These are phyloP conservation scores for Corchorus olitorius DNA, from an alignment of 345 rosid species.

Conservation along the genomic window DNA sequence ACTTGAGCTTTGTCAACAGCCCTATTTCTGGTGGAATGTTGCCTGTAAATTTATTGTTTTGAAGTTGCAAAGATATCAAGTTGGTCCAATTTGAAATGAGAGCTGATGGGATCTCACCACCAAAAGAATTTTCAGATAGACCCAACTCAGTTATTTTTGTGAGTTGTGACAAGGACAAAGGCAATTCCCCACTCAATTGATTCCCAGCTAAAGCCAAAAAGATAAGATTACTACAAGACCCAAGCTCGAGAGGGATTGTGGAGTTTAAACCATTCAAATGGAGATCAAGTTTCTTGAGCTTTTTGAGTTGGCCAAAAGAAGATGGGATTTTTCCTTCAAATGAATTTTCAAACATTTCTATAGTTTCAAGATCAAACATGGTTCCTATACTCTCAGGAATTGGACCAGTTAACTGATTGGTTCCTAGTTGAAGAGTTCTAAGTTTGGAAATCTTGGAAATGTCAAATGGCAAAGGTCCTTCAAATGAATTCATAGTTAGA, in stretches of 20 bases:
- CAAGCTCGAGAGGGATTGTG: constrained; percentile 56
- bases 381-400: constrained; percentile 48
- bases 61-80: constrained; percentile 50
- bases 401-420: constrained; percentile 43
- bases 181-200: constrained; percentile 51
- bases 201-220: constrained; percentile 58
- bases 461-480: constrained; percentile 43
- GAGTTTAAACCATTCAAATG: constrained; percentile 43
- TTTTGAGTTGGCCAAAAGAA: constrained; percentile 53
- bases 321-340: constrained; percentile 56
- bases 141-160: constrained; percentile 35
- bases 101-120: constrained; percentile 49
- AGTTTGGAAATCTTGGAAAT: constrained; percentile 59
- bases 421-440: constrained; percentile 34
- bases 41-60: constrained; percentile 48
- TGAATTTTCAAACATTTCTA: constrained; percentile 46
- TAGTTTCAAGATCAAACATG: constrained; percentile 38
- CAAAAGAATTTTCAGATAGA: constrained; percentile 39
- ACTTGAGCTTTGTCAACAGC: constrained; percentile 29
- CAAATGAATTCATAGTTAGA: constrained; percentile 41
- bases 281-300: constrained; percentile 44
- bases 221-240: constrained; percentile 53
- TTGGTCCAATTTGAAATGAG: constrained; percentile 52
- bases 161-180: constrained; percentile 54
- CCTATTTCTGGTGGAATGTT: constrained; percentile 54